These are phyloP conservation scores for Peniophora sp. DNA, from an alignment of 1,284 basidiomycete species.

Conservation along the genomic window DNA sequence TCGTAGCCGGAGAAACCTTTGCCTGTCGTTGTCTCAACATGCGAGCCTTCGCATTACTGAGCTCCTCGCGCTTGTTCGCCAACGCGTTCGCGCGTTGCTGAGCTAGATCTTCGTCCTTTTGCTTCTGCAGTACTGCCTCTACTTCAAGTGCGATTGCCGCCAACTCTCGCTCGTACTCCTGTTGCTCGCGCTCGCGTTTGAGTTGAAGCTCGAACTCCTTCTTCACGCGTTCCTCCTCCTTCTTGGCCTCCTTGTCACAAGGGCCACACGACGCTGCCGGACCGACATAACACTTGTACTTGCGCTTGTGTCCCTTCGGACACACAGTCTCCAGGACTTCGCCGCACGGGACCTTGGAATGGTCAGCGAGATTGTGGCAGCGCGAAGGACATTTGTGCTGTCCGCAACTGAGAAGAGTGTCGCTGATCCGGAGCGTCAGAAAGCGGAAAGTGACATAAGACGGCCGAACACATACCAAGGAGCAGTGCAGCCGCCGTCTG, in stretches of 20 bases:
- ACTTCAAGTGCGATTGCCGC: not conserved
- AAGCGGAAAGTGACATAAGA: not conserved
- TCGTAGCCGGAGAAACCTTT: no score
- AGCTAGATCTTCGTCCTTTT: conserved; percentile 17
- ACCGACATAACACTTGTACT: not conserved
- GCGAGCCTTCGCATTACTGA: not conserved
- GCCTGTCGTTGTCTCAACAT: no score
- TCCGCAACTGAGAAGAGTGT: conserved; percentile 4
- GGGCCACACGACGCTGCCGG: not conserved
- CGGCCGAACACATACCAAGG: conserved; percentile 33
- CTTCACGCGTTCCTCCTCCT: conserved; percentile 9
- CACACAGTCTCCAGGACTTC: not conserved
- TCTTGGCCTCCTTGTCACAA: conserved; percentile 1
- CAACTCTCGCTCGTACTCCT: not conserved
- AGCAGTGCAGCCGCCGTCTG: conserved; percentile 54
- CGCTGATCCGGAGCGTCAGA: no score
- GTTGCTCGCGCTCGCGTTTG: not conserved
- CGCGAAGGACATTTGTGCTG: not conserved
- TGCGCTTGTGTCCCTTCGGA: not conserved
- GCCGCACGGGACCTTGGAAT: not conserved
- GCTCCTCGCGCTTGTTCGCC: not conserved
- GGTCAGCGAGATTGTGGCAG: not conserved
- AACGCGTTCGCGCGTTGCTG: conserved; percentile 16
- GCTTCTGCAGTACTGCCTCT: not conserved
- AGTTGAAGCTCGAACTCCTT: not conserved